These are phyloP conservation scores for Dichotomopilus funicola DNA, from an alignment of 2,329 filamentous ascomycete species.

Conservation along the genomic window DNA sequence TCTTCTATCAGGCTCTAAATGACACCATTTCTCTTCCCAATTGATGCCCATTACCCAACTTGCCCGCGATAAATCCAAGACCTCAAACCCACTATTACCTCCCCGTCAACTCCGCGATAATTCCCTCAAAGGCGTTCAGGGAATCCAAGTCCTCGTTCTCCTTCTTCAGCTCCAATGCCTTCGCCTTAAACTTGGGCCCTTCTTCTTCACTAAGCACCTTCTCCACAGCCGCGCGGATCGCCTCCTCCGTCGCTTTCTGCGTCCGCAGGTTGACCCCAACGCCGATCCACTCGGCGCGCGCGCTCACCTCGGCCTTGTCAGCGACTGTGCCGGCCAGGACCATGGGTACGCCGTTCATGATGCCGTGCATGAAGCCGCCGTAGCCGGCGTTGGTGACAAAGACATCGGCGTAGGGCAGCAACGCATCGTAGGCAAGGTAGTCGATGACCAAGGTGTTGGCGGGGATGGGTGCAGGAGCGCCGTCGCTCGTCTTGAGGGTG, in stretches of 20 bases:
- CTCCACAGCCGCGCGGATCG: constrained; percentile 29
- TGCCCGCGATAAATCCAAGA: not conserved
- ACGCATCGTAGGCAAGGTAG: constrained; percentile 42
- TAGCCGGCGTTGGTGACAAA: constrained; percentile 46
- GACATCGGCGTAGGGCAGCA: constrained; percentile 38
- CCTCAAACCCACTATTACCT: not conserved
- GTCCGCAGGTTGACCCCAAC: constrained; percentile 40
- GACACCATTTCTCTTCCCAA: not conserved
- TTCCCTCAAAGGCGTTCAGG: constrained; percentile 1
- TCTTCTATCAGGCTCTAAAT: not conserved
- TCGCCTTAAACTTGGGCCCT: constrained; percentile 27
- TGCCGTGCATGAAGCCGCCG: constrained; percentile 39
- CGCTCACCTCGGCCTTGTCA: constrained; percentile 37
- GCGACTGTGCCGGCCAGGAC: constrained; percentile 38
- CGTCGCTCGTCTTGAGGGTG: constrained; percentile 16
- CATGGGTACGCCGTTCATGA: constrained; percentile 41
- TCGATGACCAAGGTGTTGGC: constrained; percentile 40
- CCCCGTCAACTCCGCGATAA: constrained; percentile 7
- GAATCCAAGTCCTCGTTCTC: constrained; percentile 21
- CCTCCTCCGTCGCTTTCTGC: constrained; percentile 26
- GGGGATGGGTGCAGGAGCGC: constrained; percentile 3
- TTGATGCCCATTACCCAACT: not conserved
- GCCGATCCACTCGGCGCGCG: constrained; percentile 37
- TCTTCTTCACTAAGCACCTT: constrained; percentile 22
- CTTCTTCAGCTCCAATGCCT: constrained; percentile 21